Evolutionary conservation across 108 stramenopile genomes (phyloP).

Genomic region (Cyclotella sp.): DNA sequence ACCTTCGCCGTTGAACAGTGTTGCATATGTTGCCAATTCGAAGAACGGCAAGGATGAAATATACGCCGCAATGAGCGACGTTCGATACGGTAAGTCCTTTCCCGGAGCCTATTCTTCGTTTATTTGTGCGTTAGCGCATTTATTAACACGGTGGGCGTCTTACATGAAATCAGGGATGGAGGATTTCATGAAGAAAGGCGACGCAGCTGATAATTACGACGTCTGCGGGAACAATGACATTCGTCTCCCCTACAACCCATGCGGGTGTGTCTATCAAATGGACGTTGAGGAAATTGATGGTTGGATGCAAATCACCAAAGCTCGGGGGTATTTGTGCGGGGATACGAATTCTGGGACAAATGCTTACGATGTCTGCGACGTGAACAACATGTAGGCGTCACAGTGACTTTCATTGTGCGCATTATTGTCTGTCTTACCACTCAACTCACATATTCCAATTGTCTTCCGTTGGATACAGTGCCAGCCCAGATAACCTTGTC

Average conservation of each 20-base stretch:
- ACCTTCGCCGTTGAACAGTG: background rate
- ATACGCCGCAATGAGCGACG: constrained; percentile 19
- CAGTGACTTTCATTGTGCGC: background rate
- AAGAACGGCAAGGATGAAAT: constrained; percentile 19
- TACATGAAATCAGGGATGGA: background rate
- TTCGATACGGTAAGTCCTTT: background rate
- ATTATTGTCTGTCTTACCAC: background rate
- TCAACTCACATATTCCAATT: background rate
- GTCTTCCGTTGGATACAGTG: background rate
- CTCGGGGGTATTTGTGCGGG: constrained; percentile 16
- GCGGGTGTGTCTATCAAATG: constrained; percentile 24
- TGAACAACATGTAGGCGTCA: constrained; percentile 7
- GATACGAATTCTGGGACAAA: constrained; percentile 8
- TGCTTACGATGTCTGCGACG: constrained; percentile 1
- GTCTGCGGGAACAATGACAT: constrained; percentile 20
- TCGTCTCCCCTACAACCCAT: constrained; percentile 20
- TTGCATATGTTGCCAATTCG: constrained; percentile 11
- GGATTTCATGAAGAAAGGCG: constrained; percentile 13
- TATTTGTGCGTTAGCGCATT: no score
- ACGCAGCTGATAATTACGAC: background rate
- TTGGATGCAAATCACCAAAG: constrained; percentile 25
- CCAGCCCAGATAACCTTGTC: constrained; percentile 25
- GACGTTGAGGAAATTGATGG: constrained; percentile 23
- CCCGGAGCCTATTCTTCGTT: background rate
- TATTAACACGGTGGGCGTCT: no score